A percentile compares a stretch with the other conserved stretches of the same genome.
These are phyloP conservation scores for Annulohypoxylon truncatum DNA, from an alignment of 2,329 filamentous ascomycete species.

Conservation along the genomic window DNA sequence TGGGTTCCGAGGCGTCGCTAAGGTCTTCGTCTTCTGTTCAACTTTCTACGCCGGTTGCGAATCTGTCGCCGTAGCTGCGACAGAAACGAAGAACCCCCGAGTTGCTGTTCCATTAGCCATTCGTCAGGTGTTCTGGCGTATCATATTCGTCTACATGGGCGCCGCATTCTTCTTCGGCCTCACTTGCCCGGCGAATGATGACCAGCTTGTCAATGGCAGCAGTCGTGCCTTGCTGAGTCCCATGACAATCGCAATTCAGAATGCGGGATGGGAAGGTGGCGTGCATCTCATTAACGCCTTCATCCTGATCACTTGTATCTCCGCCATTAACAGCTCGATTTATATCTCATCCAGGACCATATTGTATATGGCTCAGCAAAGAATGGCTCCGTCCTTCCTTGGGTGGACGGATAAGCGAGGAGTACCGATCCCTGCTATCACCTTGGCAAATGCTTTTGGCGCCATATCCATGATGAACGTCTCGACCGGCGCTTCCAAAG, in stretches of 20 bases:
- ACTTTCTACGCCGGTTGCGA: constrained; percentile 77
- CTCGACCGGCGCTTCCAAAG: constrained; percentile 72
- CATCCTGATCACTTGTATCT: constrained; percentile 78
- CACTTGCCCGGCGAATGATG: constrained; percentile 76
- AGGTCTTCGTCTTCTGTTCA: constrained; percentile 76
- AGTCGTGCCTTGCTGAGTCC: constrained; percentile 76
- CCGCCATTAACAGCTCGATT: constrained; percentile 78
- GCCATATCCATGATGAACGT: constrained; percentile 81
- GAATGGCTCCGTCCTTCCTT: constrained; percentile 76
- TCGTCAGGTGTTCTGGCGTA: constrained; percentile 70
- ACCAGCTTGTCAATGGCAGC: constrained; percentile 69
- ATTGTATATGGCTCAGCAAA: constrained; percentile 78
- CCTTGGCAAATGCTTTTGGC: constrained; percentile 77
- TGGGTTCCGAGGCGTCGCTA: constrained; percentile 74
- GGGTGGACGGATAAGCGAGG: constrained; percentile 75
- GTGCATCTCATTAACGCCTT: constrained; percentile 83
- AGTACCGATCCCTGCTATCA: constrained; percentile 68
- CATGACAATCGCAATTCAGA: constrained; percentile 79
- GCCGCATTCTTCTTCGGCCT: constrained; percentile 80
- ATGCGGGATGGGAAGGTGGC: constrained; percentile 77
- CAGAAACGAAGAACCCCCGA: constrained; percentile 69
- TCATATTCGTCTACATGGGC: constrained; percentile 74
- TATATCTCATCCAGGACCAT: constrained; percentile 82
- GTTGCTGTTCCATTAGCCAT: constrained; percentile 68
- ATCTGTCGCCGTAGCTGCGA: constrained; percentile 68